Percentiles rank a stretch among this genome's conserved stretches.
Conservation (phyloP, 2,329 filamentous ascomycete species). For the Chaetomium sp. region DNA sequence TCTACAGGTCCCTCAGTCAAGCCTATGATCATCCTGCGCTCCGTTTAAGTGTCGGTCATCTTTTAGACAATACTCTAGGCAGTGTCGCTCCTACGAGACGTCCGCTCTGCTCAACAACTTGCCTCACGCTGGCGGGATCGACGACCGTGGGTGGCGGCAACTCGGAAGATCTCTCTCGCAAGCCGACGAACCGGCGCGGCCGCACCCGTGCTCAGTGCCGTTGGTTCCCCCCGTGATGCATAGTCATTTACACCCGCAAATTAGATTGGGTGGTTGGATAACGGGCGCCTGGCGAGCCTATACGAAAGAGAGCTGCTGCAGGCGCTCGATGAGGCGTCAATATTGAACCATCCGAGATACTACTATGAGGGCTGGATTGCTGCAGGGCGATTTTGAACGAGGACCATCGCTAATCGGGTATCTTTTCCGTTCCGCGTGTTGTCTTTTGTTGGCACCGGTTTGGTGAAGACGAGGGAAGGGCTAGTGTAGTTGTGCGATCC, state of each 20-base stretch:
- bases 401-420: too few relatives aligned
- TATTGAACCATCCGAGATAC: neutral
- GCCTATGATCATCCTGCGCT: neutral
- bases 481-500: too few relatives aligned
- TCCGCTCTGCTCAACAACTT: neutral
- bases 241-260: conserved; percentile 10
- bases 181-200: conserved; percentile 10
- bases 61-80: neutral
- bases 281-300: conserved; percentile 5
- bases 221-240: conserved; percentile 11
- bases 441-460: too few relatives aligned
- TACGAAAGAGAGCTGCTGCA: conserved; percentile 10
- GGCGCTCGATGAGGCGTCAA: conserved; percentile 3
- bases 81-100: too few relatives aligned
- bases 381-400: too few relatives aligned
- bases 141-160: conserved; percentile 2
- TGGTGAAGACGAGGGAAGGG: too few relatives aligned
- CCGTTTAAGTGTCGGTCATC: neutral
- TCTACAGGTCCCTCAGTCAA: too few relatives aligned
- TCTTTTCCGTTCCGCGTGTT: too few relatives aligned
- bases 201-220: conserved; percentile 14
- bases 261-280: conserved; percentile 11
- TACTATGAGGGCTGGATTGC: too few relatives aligned
- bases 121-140: conserved; percentile 6
- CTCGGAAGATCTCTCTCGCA: conserved; percentile 14